Percentiles rank a stretch among this genome's conserved stretches.
phyloP scores from a whole-genome alignment of 106 monocot species.

The Hemerocallis citrina region DNA sequence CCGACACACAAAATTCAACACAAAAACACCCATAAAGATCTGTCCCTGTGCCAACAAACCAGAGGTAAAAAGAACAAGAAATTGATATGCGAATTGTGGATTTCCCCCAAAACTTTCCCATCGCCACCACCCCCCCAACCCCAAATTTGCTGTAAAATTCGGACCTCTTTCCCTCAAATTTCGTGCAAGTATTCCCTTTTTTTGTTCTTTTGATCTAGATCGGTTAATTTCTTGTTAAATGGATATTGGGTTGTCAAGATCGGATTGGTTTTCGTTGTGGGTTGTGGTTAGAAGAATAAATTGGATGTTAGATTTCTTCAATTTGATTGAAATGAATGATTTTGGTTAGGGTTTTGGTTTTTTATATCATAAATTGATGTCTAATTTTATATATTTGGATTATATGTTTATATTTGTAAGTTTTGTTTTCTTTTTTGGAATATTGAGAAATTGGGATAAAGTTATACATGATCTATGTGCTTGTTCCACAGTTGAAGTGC shows the following conservation, averaged over 20 bases:
- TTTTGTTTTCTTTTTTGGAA: background rate
- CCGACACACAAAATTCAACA: too few species aligned
- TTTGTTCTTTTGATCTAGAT: background rate
- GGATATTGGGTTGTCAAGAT: conserved; percentile 11
- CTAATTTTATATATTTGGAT: background rate
- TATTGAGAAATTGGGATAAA: conserved; percentile 1
- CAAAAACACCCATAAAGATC: too few species aligned
- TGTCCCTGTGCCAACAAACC: too few species aligned
- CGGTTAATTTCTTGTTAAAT: background rate
- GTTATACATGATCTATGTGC: conserved; percentile 15
- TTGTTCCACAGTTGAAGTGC: conserved; percentile 22
- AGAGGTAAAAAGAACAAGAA: too few species aligned
- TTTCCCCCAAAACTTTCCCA: background rate
- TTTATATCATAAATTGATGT: background rate
- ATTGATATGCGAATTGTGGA: too few species aligned
- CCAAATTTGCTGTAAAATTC: conserved; percentile 10
- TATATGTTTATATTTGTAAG: background rate
- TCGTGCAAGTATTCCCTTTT: background rate
- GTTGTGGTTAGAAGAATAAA: conserved; percentile 2
- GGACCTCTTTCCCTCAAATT: conserved; percentile 7
- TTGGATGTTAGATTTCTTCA: conserved; percentile 3
- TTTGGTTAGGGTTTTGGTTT: conserved; percentile 1
- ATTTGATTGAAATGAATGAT: conserved; percentile 1
- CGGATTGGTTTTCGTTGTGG: background rate
- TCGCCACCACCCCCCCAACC: conserved; percentile 7